These are phyloP conservation scores for Plasmodium relictum DNA, from an alignment of 169 alveolate species.

Conservation along the genomic window DNA sequence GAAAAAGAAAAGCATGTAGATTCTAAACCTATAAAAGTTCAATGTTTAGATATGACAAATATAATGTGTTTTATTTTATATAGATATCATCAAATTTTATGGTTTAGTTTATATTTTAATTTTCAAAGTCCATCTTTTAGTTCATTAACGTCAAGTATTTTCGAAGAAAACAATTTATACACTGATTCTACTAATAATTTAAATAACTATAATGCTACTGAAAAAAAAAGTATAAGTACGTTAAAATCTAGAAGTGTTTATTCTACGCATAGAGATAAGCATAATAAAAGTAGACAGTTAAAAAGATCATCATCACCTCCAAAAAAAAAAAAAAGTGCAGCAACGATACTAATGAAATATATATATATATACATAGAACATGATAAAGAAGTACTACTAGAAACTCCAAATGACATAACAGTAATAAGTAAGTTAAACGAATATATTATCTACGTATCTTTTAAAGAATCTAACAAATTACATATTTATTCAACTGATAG, in stretches of 20 bases:
- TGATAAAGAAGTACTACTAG: conserved; percentile 17
- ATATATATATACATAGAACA: conserved; percentile 21
- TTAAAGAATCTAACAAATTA: conserved; percentile 35
- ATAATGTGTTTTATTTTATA: conserved; percentile 53
- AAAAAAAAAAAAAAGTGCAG: no score
- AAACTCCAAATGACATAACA: conserved; percentile 22
- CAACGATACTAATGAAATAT: background rate
- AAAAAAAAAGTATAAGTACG: no score
- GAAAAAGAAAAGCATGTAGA: background rate
- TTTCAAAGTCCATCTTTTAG: no score
- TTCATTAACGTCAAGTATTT: no score
- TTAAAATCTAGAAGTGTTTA: no score
- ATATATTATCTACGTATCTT: conserved; percentile 40
- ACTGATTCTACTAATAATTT: no score
- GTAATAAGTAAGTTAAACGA: conserved; percentile 25
- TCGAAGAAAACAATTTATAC: no score
- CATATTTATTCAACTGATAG: conserved; percentile 30
- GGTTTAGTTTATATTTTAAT: conserved; percentile 12
- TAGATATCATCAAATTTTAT: conserved; percentile 40
- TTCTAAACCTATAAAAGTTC: conserved; percentile 30
- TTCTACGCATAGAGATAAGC: no score
- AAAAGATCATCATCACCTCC: no score
- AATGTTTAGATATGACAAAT: background rate
- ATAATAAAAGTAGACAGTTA: no score
- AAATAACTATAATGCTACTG: no score